Conservation (phyloP, 768 basidiomycete genomes). For the Xerocomellus intermedius region DNA sequence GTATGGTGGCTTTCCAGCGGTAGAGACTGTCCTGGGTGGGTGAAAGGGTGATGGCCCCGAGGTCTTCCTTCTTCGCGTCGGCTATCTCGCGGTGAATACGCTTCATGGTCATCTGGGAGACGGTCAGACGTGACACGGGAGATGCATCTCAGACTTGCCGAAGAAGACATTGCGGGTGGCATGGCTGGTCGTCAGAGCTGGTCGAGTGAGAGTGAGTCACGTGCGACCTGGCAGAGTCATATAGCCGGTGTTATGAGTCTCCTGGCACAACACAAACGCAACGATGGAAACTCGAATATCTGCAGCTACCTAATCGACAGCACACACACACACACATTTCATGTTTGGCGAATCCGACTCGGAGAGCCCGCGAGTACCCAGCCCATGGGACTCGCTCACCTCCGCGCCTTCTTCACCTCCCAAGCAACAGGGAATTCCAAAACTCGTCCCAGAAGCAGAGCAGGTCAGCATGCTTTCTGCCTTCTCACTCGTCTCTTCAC, state of each 20-base stretch:
- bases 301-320: slow-evolving; percentile 15
- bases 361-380: slow-evolving; percentile 75
- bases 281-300: slow-evolving; percentile 63
- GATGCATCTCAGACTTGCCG: slow-evolving; percentile 11
- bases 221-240: slow-evolving; percentile 10
- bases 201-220: slow-evolving; percentile 12
- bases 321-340: background rate
- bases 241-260: background rate
- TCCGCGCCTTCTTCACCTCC: slow-evolving; percentile 47
- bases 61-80: slow-evolving; percentile 79
- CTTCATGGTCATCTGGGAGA: slow-evolving; percentile 61
- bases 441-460: slow-evolving; percentile 75
- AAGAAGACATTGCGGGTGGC: slow-evolving; percentile 26
- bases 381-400: slow-evolving; percentile 80
- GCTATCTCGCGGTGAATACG: slow-evolving; percentile 81
- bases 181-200: slow-evolving; percentile 15
- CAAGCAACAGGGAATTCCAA: slow-evolving; percentile 46
- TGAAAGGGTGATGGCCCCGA: slow-evolving; percentile 66
- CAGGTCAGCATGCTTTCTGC: slow-evolving; percentile 35
- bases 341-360: slow-evolving; percentile 87
- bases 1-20: slow-evolving; percentile 73
- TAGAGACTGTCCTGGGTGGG: slow-evolving; percentile 67
- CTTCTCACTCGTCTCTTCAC: background rate
- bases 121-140: slow-evolving; percentile 3
- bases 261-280: background rate